A percentile compares a stretch with the other conserved stretches of the same genome.
phyloP scores from a whole-genome alignment of 2,329 filamentous ascomycete genomes.

The Penicillium verrucosum region DNA sequence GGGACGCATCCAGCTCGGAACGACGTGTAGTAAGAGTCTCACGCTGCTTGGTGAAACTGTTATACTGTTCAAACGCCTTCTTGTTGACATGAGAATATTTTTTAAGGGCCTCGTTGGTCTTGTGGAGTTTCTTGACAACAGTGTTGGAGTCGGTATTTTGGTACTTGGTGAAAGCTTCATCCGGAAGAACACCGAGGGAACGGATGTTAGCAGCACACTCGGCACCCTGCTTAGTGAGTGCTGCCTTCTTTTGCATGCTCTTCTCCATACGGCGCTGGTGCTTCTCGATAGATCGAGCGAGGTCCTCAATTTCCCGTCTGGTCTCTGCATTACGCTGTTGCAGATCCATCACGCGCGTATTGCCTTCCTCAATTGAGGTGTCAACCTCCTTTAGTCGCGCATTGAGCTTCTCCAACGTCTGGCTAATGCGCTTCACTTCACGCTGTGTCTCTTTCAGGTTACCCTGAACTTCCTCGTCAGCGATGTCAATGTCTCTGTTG shows the following conservation, averaged over 20 bases:
- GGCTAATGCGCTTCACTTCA: slow-evolving; percentile 74
- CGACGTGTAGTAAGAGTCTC: slow-evolving; percentile 81
- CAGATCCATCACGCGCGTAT: slow-evolving; percentile 54
- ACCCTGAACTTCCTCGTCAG: slow-evolving; percentile 57
- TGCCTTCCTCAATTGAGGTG: slow-evolving; percentile 61
- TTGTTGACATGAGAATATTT: slow-evolving; percentile 99
- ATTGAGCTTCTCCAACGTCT: slow-evolving; percentile 64
- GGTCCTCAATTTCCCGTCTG: slow-evolving; percentile 69
- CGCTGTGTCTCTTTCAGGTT: slow-evolving; percentile 74
- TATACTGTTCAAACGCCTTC: slow-evolving; percentile 98
- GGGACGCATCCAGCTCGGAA: slow-evolving; percentile 80
- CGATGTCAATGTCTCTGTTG: slow-evolving; percentile 66
- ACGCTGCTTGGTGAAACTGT: slow-evolving; percentile 89
- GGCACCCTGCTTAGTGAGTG: slow-evolving; percentile 70
- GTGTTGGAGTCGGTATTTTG: slow-evolving; percentile 74
- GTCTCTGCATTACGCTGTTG: slow-evolving; percentile 60
- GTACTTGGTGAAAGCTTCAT: slow-evolving; percentile 91
- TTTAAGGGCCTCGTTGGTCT: slow-evolving; percentile 87
- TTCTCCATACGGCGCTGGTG: slow-evolving; percentile 90
- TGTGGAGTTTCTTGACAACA: slow-evolving; percentile 73
- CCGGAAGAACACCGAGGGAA: slow-evolving; percentile 85
- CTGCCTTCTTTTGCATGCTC: slow-evolving; percentile 81
- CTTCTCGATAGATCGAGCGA: slow-evolving; percentile 74
- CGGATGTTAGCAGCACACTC: slow-evolving; percentile 87
- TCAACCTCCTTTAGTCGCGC: slow-evolving; percentile 72